Evolutionary conservation across 192 early-diverging fungal species (phyloP), one percentile per base, ranked within the genome.

Genomic region (Dissophora globulifera): DNA sequence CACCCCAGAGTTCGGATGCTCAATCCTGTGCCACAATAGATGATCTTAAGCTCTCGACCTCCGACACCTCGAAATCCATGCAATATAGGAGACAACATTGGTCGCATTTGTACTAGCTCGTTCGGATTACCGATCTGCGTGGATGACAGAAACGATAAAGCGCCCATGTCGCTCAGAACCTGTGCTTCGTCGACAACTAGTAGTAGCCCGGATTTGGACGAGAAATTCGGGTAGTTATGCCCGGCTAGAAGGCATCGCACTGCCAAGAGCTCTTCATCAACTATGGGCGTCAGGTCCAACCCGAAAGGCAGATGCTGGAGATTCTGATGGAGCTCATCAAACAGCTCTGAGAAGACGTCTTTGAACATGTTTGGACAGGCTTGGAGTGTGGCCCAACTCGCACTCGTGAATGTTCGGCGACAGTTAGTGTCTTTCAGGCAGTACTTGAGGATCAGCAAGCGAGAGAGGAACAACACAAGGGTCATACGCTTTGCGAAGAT

Each of bases 181-280:
- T 67, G 65, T 11, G 65, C 65, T 31, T 58, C 65, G 31, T 67
- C 65, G n/a, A 67, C 47, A 23, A 57, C 46, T 22, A 67, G 55
- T 12, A 35, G 43, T 16, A 67, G 22, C 20, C 51, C 58, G 38
- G 55, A 42, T n/a, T 20, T n/a, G 23, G 15, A 31, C 29, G 65
- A 43, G 23, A 67, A 67, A 51, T 58, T 67, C 10, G 65, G 65
- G 35, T 58, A 58, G 3, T 23, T 19, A 43, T 30, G 55, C 27
- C 32, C 43, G 47, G 55, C 35, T 30, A 67, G 65, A 6, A 20
- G 32, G 3, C 43, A 30, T 10, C 65, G 46, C 29, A 53, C 35
- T 31, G 33, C 50, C 17, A 38, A 23, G 23, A 67, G 25, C 38
- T 67, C 55, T 11, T 67, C 35, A 0, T 38, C 20, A 15, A 67